phyloP scores from a whole-genome alignment of 2,329 filamentous ascomycete species.

The Alternaria gaisen region DNA sequence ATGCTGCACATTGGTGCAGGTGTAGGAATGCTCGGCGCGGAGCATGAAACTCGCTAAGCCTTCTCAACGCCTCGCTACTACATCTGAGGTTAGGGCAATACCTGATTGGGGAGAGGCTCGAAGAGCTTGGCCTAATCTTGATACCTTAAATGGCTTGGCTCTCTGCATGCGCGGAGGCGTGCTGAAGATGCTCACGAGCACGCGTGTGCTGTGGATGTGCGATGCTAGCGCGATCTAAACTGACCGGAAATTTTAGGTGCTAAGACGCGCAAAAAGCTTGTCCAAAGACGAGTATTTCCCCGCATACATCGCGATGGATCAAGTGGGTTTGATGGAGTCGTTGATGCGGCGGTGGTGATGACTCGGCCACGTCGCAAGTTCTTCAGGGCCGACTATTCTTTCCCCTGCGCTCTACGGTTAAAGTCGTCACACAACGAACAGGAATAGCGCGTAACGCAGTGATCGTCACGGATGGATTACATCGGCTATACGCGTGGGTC shows the following conservation, averaged over 20 bases:
- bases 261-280: slow-evolving; percentile 17
- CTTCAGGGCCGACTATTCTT: slow-evolving; percentile 8
- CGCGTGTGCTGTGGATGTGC: background rate
- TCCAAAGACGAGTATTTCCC: background rate
- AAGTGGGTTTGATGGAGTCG: slow-evolving; percentile 7
- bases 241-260: slow-evolving; percentile 3
- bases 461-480: slow-evolving; percentile 17
- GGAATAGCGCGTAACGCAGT: slow-evolving; percentile 11
- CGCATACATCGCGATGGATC: background rate
- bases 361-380: background rate
- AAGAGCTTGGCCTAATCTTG: slow-evolving; percentile 31
- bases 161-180: slow-evolving; percentile 32
- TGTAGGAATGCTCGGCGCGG: slow-evolving; percentile 25
- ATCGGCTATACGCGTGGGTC: slow-evolving; percentile 8
- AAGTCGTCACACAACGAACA: slow-evolving; percentile 10
- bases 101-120: slow-evolving; percentile 10
- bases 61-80: slow-evolving; percentile 18
- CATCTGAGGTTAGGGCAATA: slow-evolving; percentile 14
- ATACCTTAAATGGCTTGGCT: slow-evolving; percentile 30
- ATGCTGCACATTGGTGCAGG: slow-evolving; percentile 22
- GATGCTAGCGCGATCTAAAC: slow-evolving; percentile 4
- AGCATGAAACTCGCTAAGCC: slow-evolving; percentile 43
- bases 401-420: slow-evolving; percentile 9
- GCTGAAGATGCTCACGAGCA: background rate
- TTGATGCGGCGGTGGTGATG: background rate